Evolutionary conservation across 2,329 filamentous ascomycete genomes (phyloP), one percentile per base, ranked within the genome.

Genomic region (Macrophomina pseudophaseolina): DNA sequence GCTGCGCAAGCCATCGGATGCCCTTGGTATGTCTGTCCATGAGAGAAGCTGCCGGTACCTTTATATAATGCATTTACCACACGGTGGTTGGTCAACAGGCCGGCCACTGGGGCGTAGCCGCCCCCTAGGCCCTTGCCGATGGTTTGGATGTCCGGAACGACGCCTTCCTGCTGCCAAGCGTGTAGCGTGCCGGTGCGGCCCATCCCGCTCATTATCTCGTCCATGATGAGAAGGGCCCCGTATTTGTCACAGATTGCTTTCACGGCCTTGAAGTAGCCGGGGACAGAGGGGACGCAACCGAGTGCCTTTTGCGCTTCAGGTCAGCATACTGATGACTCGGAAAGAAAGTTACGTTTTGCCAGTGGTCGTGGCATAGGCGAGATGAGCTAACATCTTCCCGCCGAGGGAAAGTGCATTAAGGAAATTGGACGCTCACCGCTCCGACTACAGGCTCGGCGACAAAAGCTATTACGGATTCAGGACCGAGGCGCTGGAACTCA

Each of bases 141-240:
- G 0, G 88, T 87, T 74, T 90, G 84, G 4, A 92, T 82, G 71
- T 92, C 90, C 0, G 90, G 90, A 1, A 82, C 81, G 5, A 86
- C 79, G 0, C 78, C 82, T 33, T 88, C 84, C 56, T 87, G 81
- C 70, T 90, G 82, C 84, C 87, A 91, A 1, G 87, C 86, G 76
- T 91, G 85, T 70, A 89, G 76, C 4, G 80, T 83, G 0, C 87
- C 88, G 0, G 83, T 84, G 1, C 88, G 80, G 1, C 88, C 88
- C 76, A 85, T 85, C 2, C 89, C 89, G 56, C 86, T 89, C 90
- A 93, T 92, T 52, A 93, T 84, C 74, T 94, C 92, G 72, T 95
- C 92, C 0, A 94, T 79, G 53, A 94, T 89, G n/a, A 95, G 81
- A 0, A 95, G 84, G 0, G 89, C 87, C 0, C 90, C 91, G 72